Evolutionary conservation across 2,329 filamentous ascomycete genomes (phyloP).

Genomic region (Clonostachys chloroleuca): DNA sequence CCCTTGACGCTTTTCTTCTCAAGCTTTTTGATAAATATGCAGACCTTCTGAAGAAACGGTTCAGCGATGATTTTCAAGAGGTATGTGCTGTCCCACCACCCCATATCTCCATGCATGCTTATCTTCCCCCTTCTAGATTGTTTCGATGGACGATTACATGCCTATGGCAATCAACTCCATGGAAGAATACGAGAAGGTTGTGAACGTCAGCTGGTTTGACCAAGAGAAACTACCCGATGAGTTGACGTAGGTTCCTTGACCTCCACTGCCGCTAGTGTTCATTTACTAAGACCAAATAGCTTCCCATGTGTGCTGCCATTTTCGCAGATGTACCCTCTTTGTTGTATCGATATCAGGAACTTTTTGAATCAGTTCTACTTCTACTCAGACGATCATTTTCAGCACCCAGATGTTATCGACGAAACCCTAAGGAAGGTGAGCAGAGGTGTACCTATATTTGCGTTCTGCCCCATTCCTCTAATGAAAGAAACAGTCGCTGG

Average conservation of each 20-base stretch:
- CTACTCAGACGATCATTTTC: constrained; percentile 94
- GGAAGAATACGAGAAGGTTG: constrained; percentile 93
- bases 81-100: constrained; percentile 30
- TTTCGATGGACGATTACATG: constrained; percentile 98
- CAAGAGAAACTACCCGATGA: constrained; percentile 75
- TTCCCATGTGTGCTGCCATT: constrained; percentile 97
- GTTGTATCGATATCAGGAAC: constrained; percentile 96
- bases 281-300: constrained; percentile 31
- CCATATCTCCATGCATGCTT: background rate
- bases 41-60: constrained; percentile 81
- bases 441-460: background rate
- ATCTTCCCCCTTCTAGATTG: constrained; percentile 40
- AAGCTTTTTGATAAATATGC: constrained; percentile 91
- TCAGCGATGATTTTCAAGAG: constrained; percentile 95
- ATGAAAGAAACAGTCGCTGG: constrained; percentile 61
- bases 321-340: constrained; percentile 97
- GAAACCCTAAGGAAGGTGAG: constrained; percentile 75
- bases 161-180: constrained; percentile 91
- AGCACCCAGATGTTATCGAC: constrained; percentile 85
- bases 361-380: constrained; percentile 98
- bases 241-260: constrained; percentile 54
- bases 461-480: constrained; percentile 1
- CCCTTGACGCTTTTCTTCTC: constrained; percentile 81
- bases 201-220: constrained; percentile 93
- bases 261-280: background rate